phyloP scores from a whole-genome alignment of 768 basidiomycete species.

The Phanerodontia chrysosporium region DNA sequence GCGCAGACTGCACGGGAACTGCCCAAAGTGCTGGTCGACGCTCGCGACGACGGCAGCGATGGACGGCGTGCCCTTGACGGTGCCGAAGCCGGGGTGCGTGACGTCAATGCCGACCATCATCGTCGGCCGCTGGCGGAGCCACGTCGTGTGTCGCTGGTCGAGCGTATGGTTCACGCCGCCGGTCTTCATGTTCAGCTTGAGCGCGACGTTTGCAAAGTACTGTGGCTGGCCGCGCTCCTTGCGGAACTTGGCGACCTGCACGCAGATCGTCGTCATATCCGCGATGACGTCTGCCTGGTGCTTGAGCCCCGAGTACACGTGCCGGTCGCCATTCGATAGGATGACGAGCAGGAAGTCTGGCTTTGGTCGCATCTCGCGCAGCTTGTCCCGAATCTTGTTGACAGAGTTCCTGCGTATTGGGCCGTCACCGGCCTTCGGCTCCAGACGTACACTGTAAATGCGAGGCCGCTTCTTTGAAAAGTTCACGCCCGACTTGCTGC shows the following conservation, averaged over 20 bases:
- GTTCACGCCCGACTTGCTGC: slow-evolving; percentile 57
- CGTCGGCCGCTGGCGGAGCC: slow-evolving; percentile 38
- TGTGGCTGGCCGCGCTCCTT: slow-evolving; percentile 55
- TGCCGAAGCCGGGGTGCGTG: slow-evolving; percentile 77
- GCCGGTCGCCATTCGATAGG: slow-evolving; percentile 42
- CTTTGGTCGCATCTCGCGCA: slow-evolving; percentile 38
- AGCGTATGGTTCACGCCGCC: slow-evolving; percentile 50
- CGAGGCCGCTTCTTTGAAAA: slow-evolving; percentile 37
- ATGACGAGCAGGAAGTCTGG: slow-evolving; percentile 44
- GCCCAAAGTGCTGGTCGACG: slow-evolving; percentile 38
- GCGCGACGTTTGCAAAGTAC: slow-evolving; percentile 52
- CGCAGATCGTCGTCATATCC: slow-evolving; percentile 62
- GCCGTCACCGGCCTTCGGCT: slow-evolving; percentile 47
- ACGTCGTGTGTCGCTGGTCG: slow-evolving; percentile 32
- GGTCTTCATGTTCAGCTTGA: slow-evolving; percentile 54
- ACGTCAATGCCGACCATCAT: slow-evolving; percentile 62
- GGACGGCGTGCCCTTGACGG: slow-evolving; percentile 50
- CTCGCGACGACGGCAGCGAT: slow-evolving; percentile 54
- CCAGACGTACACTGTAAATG: slow-evolving; percentile 41
- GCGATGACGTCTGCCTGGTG: slow-evolving; percentile 47
- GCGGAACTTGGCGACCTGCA: slow-evolving; percentile 66
- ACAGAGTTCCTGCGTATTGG: slow-evolving; percentile 52
- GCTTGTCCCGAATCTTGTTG: slow-evolving; percentile 32
- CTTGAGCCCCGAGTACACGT: slow-evolving; percentile 49
- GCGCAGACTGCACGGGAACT: slow-evolving; percentile 47